These are phyloP conservation scores for Codiaeum variegatum DNA, from an alignment of 441 rosid genomes.

Conservation along the genomic window DNA sequence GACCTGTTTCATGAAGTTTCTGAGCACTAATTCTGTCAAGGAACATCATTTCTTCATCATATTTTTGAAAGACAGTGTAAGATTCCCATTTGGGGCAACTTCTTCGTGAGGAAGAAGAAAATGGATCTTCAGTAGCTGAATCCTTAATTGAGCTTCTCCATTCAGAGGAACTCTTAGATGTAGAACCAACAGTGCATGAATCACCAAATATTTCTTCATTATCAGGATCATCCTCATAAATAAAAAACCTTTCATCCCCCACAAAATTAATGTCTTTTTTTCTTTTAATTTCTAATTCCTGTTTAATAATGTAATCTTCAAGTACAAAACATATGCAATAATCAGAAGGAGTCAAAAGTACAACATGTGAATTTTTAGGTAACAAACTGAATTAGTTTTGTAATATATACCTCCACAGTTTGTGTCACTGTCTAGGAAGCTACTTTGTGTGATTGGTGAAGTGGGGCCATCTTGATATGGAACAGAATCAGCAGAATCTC, in stretches of 20 bases:
- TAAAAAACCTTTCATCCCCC: slow-evolving; percentile 30
- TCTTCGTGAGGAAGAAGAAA: slow-evolving; percentile 82
- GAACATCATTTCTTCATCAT: slow-evolving; percentile 95
- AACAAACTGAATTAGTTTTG: slow-evolving; percentile 9
- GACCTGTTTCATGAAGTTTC: slow-evolving; percentile 91
- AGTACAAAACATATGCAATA: slow-evolving; percentile 13
- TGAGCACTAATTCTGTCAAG: slow-evolving; percentile 72
- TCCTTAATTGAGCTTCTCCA: slow-evolving; percentile 89
- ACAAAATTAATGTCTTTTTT: slow-evolving; percentile 17
- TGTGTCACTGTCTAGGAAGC: slow-evolving; percentile 34
- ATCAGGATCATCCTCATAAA: slow-evolving; percentile 34
- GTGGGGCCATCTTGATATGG: slow-evolving; percentile 32
- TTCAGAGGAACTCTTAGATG: slow-evolving; percentile 95
- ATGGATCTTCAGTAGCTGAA: slow-evolving; percentile 81
- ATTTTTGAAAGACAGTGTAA: slow-evolving; percentile 86
- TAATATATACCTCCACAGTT: slow-evolving; percentile 35
- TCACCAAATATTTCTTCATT: slow-evolving; percentile 72
- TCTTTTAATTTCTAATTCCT: slow-evolving; percentile 16
- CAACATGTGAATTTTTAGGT: slow-evolving; percentile 22
- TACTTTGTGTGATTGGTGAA: slow-evolving; percentile 32
- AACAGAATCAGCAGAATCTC: slow-evolving; percentile 29
- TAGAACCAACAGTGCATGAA: slow-evolving; percentile 77
- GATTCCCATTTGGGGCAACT: slow-evolving; percentile 98
- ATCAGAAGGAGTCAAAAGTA: slow-evolving; percentile 14
- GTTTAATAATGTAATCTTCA: slow-evolving; percentile 9